Conservation (phyloP, 371 early-diverging fungal genomes). For the Mucor saturninus region DNA sequence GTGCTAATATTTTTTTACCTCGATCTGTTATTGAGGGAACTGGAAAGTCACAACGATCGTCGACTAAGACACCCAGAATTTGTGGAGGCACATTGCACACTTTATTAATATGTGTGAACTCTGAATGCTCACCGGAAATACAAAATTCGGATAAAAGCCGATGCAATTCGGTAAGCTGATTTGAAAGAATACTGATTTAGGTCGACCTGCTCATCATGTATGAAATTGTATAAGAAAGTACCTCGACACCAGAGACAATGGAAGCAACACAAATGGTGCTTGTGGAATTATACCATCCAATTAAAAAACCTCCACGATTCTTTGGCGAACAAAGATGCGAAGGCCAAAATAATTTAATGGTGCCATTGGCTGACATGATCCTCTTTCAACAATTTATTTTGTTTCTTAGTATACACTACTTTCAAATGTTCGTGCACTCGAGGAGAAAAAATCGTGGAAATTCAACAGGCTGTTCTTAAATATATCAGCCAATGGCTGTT, state of each 20-base stretch:
- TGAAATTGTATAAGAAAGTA: constrained; percentile 7
- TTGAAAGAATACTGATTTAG: background rate
- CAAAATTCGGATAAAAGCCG: constrained; percentile 35
- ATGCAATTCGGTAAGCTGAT: constrained; percentile 35
- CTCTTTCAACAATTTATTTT: background rate
- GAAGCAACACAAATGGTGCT: constrained; percentile 46
- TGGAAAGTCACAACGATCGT: background rate
- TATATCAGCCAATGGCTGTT: too few species aligned
- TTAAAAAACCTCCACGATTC: constrained; percentile 36
- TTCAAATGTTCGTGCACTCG: too few species aligned
- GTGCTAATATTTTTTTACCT: constrained; percentile 9
- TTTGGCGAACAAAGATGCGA: constrained; percentile 47
- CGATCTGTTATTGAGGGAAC: background rate
- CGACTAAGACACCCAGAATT: constrained; percentile 36
- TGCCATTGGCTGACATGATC: constrained; percentile 24
- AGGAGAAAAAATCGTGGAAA: too few species aligned
- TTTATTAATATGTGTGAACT: constrained; percentile 40
- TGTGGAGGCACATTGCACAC: constrained; percentile 42
- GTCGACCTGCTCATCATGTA: background rate
- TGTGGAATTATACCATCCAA: constrained; percentile 46
- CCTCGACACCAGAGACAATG: constrained; percentile 35
- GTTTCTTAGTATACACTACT: too few species aligned
- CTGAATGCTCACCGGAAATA: constrained; percentile 31
- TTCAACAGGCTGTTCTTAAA: too few species aligned
- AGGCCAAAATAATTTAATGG: constrained; percentile 53